Percentiles rank a stretch among this genome's conserved stretches.
These are phyloP conservation scores for Globisporangium canariense DNA, from an alignment of 352 stramenopile species.

Conservation along the genomic window DNA sequence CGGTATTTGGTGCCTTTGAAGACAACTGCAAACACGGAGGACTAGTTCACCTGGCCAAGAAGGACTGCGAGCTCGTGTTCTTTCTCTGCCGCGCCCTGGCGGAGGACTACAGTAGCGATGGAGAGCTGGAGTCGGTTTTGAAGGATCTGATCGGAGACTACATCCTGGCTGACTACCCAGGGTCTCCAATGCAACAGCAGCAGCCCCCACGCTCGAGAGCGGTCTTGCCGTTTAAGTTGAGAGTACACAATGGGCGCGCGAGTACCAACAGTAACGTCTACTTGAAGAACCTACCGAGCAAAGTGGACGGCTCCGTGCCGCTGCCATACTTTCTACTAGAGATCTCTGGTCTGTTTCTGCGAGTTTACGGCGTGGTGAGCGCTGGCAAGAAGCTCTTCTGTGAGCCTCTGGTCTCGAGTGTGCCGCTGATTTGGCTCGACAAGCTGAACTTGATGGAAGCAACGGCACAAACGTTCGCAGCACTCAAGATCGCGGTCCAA, in stretches of 20 bases:
- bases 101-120: neutral
- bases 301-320: neutral
- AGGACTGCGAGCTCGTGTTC: constrained; percentile 6
- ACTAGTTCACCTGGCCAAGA: neutral
- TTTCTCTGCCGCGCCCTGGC: neutral
- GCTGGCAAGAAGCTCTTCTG: neutral
- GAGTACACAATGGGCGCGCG: neutral
- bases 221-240: neutral
- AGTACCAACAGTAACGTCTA: neutral
- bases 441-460: constrained; percentile 4
- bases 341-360: constrained; percentile 3
- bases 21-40: constrained; percentile 1
- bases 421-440: neutral
- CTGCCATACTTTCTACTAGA: constrained; percentile 1
- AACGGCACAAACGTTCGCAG: neutral
- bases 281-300: neutral
- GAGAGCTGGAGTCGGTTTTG: neutral
- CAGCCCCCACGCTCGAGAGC: neutral
- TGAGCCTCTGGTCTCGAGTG: neutral
- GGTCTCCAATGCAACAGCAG: neutral
- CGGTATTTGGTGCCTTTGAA: neutral
- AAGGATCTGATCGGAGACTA: constrained; percentile 5
- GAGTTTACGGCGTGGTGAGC: constrained; percentile 1
- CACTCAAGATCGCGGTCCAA: neutral
- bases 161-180: neutral